phyloP scores from a whole-genome alignment of 1,284 basidiomycete genomes.

The Cryptococcus wingfieldii region DNA sequence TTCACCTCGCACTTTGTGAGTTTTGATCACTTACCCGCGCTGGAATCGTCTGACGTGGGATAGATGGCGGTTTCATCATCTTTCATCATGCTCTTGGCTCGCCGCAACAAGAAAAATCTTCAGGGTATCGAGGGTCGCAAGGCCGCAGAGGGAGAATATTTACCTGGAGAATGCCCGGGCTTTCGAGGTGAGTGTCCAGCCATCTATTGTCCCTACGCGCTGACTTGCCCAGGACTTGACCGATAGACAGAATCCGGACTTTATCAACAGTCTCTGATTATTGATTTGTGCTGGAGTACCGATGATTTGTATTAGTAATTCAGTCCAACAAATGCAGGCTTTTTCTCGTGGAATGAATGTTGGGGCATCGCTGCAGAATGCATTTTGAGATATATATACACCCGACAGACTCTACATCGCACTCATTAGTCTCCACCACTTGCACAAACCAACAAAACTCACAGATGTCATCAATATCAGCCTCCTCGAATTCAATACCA shows the following conservation, averaged over 20 bases:
- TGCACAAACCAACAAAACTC: slow-evolving; percentile 9
- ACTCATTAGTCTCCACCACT: not conserved
- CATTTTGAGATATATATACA: no score
- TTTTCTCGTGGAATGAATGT: no score
- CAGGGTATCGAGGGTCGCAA: slow-evolving; percentile 6
- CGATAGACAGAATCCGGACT: slow-evolving; percentile 33
- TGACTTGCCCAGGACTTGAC: slow-evolving; percentile 22
- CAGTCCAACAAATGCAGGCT: no score
- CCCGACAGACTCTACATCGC: no score
- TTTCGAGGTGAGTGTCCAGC: slow-evolving; percentile 10
- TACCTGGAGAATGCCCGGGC: slow-evolving; percentile 11
- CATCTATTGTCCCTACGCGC: not conserved
- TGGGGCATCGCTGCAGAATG: no score
- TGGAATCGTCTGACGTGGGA: not conserved
- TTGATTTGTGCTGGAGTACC: no score
- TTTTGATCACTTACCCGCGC: slow-evolving; percentile 4
- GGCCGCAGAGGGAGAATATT: not conserved
- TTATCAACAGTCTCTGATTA: slow-evolving; percentile 19
- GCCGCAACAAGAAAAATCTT: slow-evolving; percentile 21
- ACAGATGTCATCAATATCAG: slow-evolving; percentile 58
- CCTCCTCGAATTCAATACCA: slow-evolving; percentile 76
- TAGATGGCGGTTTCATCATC: slow-evolving; percentile 10
- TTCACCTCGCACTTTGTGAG: slow-evolving; percentile 33
- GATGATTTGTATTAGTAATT: no score
- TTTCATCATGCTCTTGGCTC: slow-evolving; percentile 16